These are phyloP conservation scores for Aspergillus sp. DNA, from an alignment of 2,329 filamentous ascomycete genomes.

Conservation along the genomic window DNA sequence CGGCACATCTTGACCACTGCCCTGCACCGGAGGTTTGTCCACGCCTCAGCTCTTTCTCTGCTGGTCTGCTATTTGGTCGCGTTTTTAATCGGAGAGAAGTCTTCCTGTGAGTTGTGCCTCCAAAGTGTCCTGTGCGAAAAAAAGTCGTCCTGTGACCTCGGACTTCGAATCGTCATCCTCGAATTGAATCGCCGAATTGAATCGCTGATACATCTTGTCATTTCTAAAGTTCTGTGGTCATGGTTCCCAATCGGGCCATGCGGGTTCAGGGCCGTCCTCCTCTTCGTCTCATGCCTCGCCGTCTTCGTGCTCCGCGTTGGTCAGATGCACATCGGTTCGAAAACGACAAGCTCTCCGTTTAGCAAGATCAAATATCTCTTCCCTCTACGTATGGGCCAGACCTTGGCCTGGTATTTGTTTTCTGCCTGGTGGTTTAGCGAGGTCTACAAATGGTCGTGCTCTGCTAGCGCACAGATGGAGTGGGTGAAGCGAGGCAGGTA, in stretches of 20 bases:
- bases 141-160: conserved; percentile 54
- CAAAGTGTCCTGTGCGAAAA: too few species aligned
- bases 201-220: background rate
- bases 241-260: conserved; percentile 75
- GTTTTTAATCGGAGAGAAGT: conserved; percentile 59
- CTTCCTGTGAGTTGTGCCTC: conserved; percentile 56
- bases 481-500: conserved; percentile 63
- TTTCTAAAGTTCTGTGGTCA: conserved; percentile 60
- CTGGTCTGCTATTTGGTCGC: conserved; percentile 64
- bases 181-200: background rate
- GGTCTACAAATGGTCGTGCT: conserved; percentile 65
- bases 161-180: background rate
- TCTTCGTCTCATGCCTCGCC: conserved; percentile 66
- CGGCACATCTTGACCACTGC: conserved; percentile 86
- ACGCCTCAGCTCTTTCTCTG: conserved; percentile 61
- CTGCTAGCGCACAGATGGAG: conserved; percentile 52
- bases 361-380: conserved; percentile 53
- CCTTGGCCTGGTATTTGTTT: conserved; percentile 63
- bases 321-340: conserved; percentile 65
- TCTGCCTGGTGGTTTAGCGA: conserved; percentile 74
- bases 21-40: conserved; percentile 76
- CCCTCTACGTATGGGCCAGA: conserved; percentile 56
- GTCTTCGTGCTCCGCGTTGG: conserved; percentile 80
- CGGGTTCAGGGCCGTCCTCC: conserved; percentile 62
- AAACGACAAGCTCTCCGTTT: conserved; percentile 60